Evolutionary conservation across 2,329 filamentous ascomycete species (phyloP), one percentile per base, ranked within the genome.

Genomic region (Magnaporthiopsis incrustans): DNA sequence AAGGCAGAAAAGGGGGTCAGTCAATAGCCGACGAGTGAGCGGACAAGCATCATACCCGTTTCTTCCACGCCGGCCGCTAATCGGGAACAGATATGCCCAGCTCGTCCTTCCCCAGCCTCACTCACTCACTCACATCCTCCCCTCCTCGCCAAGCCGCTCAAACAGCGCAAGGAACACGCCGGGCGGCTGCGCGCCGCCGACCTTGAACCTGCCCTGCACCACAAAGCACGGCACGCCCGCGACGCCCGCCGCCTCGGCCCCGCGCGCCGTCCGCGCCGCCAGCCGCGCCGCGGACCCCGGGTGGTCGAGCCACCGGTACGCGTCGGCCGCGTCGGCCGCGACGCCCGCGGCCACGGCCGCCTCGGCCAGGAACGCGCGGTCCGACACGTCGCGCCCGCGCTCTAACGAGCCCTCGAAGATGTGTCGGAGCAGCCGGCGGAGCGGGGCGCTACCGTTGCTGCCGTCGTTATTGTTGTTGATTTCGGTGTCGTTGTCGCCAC

Each of bases 161-260:
- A 94, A 92, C 53, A 89, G 73, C 66, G 83, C 79, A 69, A 88
- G 76, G 73, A 92, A 91, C 0, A 87, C 81, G 59, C 80, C 79
- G 3, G 84, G 79, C 65, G 88, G 84, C 77, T 93, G 89, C 64
- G 87, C 89, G 0, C 91, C 91, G 11, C 87, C 86, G 25, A 94
- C 79, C 67, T 87, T 82, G 74, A 85, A 92, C 70, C 79, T 78
- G 1, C 81, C 85, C 71, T 92, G 88, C 62, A 94, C 81, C 2
- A 86, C 86, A 70, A 91, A 91, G 69, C 89, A 87, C 22, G 90
- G 90, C 68, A 93, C 89, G 0, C 89, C 90, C 64, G 79, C 80
- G 63, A 93, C 76, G 8, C 73, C 74, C 5, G 59, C 67, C 14
- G 69, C 66, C 30, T 69, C 78, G 62, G 1, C 68, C 66, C 25